Base-by-base conservation (phyloP, 345 rosid species). In the Eucalyptus viminalis region DNA sequence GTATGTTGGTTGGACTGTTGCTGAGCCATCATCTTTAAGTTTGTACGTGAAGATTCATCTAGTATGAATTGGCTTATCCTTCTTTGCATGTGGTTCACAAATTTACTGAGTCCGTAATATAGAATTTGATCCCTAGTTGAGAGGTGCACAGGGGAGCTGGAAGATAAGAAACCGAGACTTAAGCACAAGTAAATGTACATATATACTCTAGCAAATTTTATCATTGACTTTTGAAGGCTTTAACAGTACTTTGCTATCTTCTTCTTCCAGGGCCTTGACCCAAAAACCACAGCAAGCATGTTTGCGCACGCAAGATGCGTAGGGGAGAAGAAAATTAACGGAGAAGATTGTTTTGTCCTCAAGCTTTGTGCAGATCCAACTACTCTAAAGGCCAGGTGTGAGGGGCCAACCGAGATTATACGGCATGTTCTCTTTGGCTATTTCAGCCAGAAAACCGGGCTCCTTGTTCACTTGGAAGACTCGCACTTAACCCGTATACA, bases 401-500 rank as follows among this genome's bases (percentile, higher is more conserved):
- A 91, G 88, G 91, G 89, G 65, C 89, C 92, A 7, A 90, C 92
- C 0, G 89, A 89, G 90, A 91, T 89, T 27, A 85, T 91, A 60
- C 80, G 92, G 83, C 92, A 91, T 27, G 91, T 91, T 49, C 76
- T 91, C 81, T 90, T 91, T 85, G 92, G 91, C 86, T 91, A 91
- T 89, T 91, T 91, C 83, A 91, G 92, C 89, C 92, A 91, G 83
- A 91, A 88, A 50, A 89, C 91, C 11, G 92, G 90, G 21, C 89
- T 91, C 76, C 91, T 91, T 53, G 87, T 91, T 44, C 91, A 89
- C 89, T 43, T 91, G 56, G 92, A 91, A 90, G 92, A 91, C 60
- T 91, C 92, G 40, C 92, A 91, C 60, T 88, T 91, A 88, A 90
- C 92, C 53, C 90, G 92, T 21, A 90, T 91, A 81, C 92, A 90